Evolutionary conservation across 129 eudicot species (phyloP).

Genomic region (Deinandra increscens): DNA sequence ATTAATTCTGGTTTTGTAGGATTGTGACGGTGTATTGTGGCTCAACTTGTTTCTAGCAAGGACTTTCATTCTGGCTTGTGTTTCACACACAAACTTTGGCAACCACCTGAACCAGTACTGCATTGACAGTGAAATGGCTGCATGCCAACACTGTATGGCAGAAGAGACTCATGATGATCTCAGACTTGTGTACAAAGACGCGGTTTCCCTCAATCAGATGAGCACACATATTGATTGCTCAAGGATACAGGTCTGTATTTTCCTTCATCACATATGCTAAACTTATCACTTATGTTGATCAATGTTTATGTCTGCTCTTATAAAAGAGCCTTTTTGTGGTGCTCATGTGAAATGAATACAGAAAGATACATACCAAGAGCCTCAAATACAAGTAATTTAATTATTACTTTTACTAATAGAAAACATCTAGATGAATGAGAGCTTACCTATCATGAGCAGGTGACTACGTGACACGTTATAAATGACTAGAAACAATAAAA

Average conservation of each 20-base stretch:
- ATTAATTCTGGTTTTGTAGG: constrained; percentile 23
- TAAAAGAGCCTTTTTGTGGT: no score
- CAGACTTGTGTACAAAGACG: constrained; percentile 57
- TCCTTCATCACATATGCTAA: neutral
- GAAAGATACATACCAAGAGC: no score
- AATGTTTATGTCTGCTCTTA: neutral
- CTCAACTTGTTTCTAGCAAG: constrained; percentile 27
- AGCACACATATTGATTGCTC: constrained; percentile 42
- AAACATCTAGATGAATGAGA: no score
- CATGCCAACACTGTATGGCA: constrained; percentile 49
- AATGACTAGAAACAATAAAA: no score
- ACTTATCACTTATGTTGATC: neutral
- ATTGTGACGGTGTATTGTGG: constrained; percentile 21
- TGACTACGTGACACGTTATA: no score
- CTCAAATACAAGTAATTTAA: no score
- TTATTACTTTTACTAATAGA: no score
- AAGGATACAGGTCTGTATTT: constrained; percentile 53
- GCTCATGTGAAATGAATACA: no score
- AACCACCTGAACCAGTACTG: constrained; percentile 54
- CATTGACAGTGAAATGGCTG: constrained; percentile 45
- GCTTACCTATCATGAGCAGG: no score
- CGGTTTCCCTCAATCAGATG: constrained; percentile 47
- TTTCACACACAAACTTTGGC: constrained; percentile 21
- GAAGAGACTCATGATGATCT: constrained; percentile 40
- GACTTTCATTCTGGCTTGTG: constrained; percentile 46